phyloP scores from a whole-genome alignment of 83 land plant species.

The Thuja plicata region DNA sequence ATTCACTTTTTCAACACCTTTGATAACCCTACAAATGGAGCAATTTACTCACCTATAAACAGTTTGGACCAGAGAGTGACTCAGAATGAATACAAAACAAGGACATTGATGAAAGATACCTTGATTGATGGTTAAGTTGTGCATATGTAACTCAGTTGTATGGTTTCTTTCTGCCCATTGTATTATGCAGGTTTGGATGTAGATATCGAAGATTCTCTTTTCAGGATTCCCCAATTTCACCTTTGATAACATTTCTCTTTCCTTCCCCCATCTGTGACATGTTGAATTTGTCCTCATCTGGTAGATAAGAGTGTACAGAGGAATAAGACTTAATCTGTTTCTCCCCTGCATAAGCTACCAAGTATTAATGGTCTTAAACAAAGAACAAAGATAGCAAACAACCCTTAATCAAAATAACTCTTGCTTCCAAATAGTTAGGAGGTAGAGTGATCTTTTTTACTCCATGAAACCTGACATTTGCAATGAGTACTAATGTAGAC shows the following conservation, averaged over 20 bases:
- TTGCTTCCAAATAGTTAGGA: background rate
- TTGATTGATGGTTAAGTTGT: background rate
- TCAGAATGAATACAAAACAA: no score
- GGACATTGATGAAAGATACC: background rate
- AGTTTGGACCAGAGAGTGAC: no score
- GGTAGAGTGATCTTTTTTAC: background rate
- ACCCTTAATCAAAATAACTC: background rate
- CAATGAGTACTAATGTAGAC: background rate
- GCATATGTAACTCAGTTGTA: background rate
- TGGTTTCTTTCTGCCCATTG: background rate
- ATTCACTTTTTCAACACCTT: background rate
- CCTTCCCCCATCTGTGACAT: no score
- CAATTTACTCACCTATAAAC: background rate
- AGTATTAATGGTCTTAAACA: background rate
- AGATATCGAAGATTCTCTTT: background rate
- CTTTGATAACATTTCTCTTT: no score
- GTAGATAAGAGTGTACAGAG: no score
- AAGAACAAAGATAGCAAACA: background rate
- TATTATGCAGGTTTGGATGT: background rate
- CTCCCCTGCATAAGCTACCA: background rate
- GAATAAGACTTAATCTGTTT: background rate
- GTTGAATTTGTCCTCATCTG: no score
- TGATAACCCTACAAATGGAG: background rate
- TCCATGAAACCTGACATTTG: background rate
- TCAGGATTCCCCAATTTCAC: background rate